A percentile compares a stretch with the other conserved stretches of the same genome.
These are phyloP conservation scores for Kazachstania martiniae DNA, from an alignment of 805 yeast genomes.

Conservation along the genomic window DNA sequence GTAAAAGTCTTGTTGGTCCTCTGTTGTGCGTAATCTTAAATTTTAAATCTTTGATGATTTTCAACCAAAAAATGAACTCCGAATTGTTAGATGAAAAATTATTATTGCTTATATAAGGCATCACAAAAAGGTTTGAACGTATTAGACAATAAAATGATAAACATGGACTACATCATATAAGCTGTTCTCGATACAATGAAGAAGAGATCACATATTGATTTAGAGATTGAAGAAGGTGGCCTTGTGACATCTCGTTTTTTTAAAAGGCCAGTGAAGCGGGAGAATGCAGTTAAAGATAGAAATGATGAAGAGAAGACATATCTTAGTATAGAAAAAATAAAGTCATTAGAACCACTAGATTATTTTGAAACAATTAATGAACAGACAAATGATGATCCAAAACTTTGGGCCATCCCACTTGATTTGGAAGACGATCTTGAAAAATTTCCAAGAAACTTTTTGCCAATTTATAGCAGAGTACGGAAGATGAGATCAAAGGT, in stretches of 20 bases:
- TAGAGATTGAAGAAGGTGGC: not conserved
- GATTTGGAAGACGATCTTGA: constrained; percentile 2
- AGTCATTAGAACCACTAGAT: constrained; percentile 12
- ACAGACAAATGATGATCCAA: constrained; percentile 17
- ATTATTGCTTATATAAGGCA: too few relatives aligned
- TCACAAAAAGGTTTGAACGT: too few relatives aligned
- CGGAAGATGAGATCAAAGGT: constrained; percentile 55
- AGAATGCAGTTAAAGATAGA: not conserved
- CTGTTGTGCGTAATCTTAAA: too few relatives aligned
- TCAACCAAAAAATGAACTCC: too few relatives aligned
- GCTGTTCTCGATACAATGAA: too few relatives aligned
- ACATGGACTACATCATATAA: too few relatives aligned
- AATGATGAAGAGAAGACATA: not conserved
- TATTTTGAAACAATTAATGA: constrained; percentile 17
- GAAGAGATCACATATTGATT: not conserved
- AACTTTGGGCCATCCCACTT: constrained; percentile 10
- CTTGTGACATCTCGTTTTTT: not conserved
- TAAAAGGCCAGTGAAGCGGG: not conserved
- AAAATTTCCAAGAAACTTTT: constrained; percentile 36
- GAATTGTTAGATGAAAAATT: too few relatives aligned
- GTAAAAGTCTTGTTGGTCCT: not conserved
- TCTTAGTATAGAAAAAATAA: constrained; percentile 15
- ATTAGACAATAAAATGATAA: too few relatives aligned
- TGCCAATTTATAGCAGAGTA: constrained; percentile 45
- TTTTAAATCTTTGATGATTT: too few relatives aligned